Evolutionary conservation across 2,329 filamentous ascomycete species (phyloP).

Genomic region (Dactylella cylindrospora): DNA sequence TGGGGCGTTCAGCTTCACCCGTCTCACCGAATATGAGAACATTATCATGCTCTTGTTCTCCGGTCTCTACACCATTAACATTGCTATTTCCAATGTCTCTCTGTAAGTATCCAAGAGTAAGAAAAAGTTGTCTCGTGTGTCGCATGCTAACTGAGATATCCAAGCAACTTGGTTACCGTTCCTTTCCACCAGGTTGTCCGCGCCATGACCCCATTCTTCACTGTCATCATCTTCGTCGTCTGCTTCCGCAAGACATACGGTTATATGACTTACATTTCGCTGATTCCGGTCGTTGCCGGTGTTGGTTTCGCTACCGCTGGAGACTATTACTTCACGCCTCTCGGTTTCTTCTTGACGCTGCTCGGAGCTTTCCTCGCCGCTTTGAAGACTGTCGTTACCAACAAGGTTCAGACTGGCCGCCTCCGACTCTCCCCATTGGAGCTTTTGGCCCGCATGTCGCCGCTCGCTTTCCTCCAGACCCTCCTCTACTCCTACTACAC

Average conservation of each 20-base stretch:
- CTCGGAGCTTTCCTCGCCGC: conserved; percentile 60
- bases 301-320: conserved; percentile 64
- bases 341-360: conserved; percentile 61
- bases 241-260: conserved; percentile 61
- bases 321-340: conserved; percentile 64
- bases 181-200: conserved; percentile 67
- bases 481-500: conserved; percentile 67
- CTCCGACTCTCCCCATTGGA: conserved; percentile 63
- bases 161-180: conserved; percentile 60
- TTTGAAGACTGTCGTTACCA: conserved; percentile 65
- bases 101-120: conserved; percentile 52
- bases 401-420: conserved; percentile 65
- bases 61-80: conserved; percentile 64
- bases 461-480: conserved; percentile 64
- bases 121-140: not conserved
- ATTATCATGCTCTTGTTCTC: conserved; percentile 62
- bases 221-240: conserved; percentile 63
- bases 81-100: conserved; percentile 66
- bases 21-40: conserved; percentile 59
- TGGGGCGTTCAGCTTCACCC: conserved; percentile 60
- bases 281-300: conserved; percentile 63
- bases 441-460: conserved; percentile 65
- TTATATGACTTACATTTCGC: conserved; percentile 61
- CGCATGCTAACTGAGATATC: conserved; percentile 12
- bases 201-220: conserved; percentile 64